Evolutionary conservation across 1,284 basidiomycete genomes (phyloP).

Genomic region (Caloboletus firmus): DNA sequence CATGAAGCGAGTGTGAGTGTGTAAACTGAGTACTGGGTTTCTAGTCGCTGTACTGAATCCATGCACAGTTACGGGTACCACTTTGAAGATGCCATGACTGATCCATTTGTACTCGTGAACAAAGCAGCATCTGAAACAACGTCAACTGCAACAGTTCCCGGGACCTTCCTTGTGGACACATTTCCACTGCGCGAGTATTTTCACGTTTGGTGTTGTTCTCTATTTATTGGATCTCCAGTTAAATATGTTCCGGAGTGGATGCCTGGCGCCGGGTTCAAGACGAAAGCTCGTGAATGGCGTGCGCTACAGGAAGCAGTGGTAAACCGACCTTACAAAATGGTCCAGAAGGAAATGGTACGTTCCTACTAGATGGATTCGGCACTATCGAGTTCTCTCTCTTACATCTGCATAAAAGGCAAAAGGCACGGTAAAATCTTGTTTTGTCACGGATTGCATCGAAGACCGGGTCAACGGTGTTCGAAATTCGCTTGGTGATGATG

Average conservation of each 20-base stretch:
- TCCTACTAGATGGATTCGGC: not conserved
- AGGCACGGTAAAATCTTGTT: conserved; percentile 2
- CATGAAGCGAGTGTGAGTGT: conserved; percentile 8
- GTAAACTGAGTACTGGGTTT: not conserved
- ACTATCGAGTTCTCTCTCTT: not conserved
- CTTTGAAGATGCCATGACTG: conserved; percentile 2
- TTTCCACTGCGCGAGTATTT: conserved; percentile 1
- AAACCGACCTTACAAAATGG: conserved; percentile 3
- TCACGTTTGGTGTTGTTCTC: not conserved
- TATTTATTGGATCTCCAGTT: not conserved
- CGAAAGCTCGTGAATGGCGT: conserved; percentile 5
- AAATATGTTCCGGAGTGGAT: conserved; percentile 6
- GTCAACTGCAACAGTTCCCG: conserved; percentile 3
- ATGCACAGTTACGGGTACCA: conserved; percentile 3
- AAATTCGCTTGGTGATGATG: conserved; percentile 1
- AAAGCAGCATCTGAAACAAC: conserved; percentile 4
- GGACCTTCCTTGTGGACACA: conserved; percentile 5
- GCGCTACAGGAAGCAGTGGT: conserved; percentile 5
- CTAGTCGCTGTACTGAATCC: too few relatives aligned
- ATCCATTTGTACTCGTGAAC: conserved; percentile 8
- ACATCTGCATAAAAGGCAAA: not conserved
- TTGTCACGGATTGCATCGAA: conserved; percentile 7
- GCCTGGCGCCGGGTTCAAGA: conserved; percentile 5
- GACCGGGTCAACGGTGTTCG: not conserved
- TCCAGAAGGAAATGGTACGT: conserved; percentile 1